Conservation (phyloP, 768 basidiomycete species). For the Mycena crocata region DNA sequence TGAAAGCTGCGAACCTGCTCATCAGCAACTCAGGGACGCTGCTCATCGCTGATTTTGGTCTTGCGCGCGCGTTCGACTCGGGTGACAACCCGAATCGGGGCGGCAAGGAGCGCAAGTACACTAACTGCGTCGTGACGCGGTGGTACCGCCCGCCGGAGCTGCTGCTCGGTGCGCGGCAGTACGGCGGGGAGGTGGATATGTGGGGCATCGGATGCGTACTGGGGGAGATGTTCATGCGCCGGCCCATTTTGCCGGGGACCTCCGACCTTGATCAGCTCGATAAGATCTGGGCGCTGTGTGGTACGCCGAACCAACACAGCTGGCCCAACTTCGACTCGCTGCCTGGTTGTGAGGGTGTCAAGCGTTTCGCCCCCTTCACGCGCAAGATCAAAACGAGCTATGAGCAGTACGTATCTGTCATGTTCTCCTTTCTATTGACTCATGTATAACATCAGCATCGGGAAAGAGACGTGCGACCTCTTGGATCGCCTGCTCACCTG, state of each 20-base stretch:
- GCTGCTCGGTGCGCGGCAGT: slow-evolving; percentile 87
- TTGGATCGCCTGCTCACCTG: slow-evolving; percentile 85
- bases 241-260: slow-evolving; percentile 88
- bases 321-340: slow-evolving; percentile 84
- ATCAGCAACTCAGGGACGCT: slow-evolving; percentile 89
- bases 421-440: slow-evolving; percentile 21
- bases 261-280: slow-evolving; percentile 94
- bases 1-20: slow-evolving; percentile 98
- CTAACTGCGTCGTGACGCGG: slow-evolving; percentile 93
- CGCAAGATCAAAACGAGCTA: slow-evolving; percentile 69
- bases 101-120: slow-evolving; percentile 78
- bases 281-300: slow-evolving; percentile 91
- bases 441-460: slow-evolving; percentile 59
- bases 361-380: slow-evolving; percentile 59
- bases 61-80: slow-evolving; percentile 85
- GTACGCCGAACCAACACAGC: slow-evolving; percentile 83
- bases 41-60: slow-evolving; percentile 94
- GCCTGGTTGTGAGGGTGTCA: slow-evolving; percentile 85
- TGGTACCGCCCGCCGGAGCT: slow-evolving; percentile 97
- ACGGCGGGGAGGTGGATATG: slow-evolving; percentile 95
- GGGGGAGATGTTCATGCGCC: slow-evolving; percentile 94
- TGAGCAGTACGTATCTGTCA: slow-evolving; percentile 62
- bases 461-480: slow-evolving; percentile 80
- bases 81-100: slow-evolving; percentile 54
- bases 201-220: slow-evolving; percentile 99